Percentiles rank a stretch among this genome's conserved stretches.
These are phyloP conservation scores for Candida neerlandica DNA, from an alignment of 1,139 yeast species.

Conservation along the genomic window DNA sequence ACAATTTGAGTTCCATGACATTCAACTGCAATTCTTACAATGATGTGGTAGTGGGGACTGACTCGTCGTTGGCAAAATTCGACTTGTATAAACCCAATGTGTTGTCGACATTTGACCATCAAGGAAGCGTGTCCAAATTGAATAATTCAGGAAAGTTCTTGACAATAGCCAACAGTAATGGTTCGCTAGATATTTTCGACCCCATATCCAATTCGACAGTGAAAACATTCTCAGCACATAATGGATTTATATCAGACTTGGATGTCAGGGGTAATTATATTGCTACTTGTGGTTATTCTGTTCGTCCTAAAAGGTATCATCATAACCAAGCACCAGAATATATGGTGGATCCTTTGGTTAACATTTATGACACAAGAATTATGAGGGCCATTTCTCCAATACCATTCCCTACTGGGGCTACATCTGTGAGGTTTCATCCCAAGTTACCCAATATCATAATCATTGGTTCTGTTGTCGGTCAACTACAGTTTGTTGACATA, in stretches of 20 bases:
- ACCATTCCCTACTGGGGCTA: constrained; percentile 89
- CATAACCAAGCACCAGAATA: constrained; percentile 25
- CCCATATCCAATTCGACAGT: constrained; percentile 57
- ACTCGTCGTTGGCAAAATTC: constrained; percentile 50
- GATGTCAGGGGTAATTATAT: constrained; percentile 76
- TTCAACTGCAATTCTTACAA: constrained; percentile 35
- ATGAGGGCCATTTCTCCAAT: constrained; percentile 78
- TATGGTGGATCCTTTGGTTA: constrained; percentile 75
- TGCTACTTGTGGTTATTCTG: constrained; percentile 81
- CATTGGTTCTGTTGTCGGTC: constrained; percentile 77
- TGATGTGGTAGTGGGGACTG: constrained; percentile 41
- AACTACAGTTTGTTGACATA: constrained; percentile 81
- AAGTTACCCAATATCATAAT: constrained; percentile 78
- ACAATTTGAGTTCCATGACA: constrained; percentile 40
- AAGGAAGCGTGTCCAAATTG: constrained; percentile 37
- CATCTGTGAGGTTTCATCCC: constrained; percentile 83
- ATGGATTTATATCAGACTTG: constrained; percentile 74
- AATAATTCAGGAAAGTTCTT: constrained; percentile 43
- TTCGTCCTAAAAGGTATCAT: constrained; percentile 42
- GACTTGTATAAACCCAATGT: constrained; percentile 60
- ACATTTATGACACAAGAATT: constrained; percentile 76
- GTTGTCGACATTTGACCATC: constrained; percentile 24
- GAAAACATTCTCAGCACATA: constrained; percentile 69
- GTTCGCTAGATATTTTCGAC: constrained; percentile 78
- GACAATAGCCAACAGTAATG: constrained; percentile 68